Base-by-base conservation (phyloP, 768 basidiomycete genomes). In the Boletus vermiculosoides region DNA sequence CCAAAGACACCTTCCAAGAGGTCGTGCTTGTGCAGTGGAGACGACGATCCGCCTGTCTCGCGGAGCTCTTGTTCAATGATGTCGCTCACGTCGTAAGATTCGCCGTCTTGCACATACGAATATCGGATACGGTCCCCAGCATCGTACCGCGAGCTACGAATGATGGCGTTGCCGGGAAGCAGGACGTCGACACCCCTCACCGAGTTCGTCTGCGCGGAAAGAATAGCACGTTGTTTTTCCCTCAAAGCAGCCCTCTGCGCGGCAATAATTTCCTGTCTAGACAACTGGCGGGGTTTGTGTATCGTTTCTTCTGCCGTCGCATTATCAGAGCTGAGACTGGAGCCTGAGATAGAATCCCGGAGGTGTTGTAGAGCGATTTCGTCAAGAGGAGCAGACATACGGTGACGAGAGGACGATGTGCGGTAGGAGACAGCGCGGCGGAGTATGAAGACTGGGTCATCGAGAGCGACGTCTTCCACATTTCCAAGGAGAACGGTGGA, bases 41-140 rank as follows among this genome's bases (percentile, higher is more conserved):
- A 57, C 31, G 76, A 71, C 15, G 65, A 46, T 16, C 65, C 66
- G 39, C 71, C 73, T 39, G 76, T 76, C 30, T 81, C 83, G n/a
- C 83, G 76, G 80, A 90, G 89, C 63, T 96, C 96, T 71, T 91
- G 85, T 67, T 95, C 93, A 46, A 98, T 82, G 49, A 97, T 87
- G 60, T 96, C 89, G 65, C 92, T 94, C 69, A 98, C 93, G 70
- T 98, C 96, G 65, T 87, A 90, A 0, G 88, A 89, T 74, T 92
- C 92, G 3, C 94, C 96, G 59, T 94, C 92, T 59, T 93, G 87
- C 41, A 98, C 89, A 69, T 93, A 98, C 39, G 95, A 97, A 70
- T 99, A 99, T 0, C 95, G 87, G 75, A 94, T 88, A 45, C 79
- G 77, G 60, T 92, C 88, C 41, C 81, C 83, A 6, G 74, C 68